phyloP scores from a whole-genome alignment of 345 rosid genomes.

The Gossypium stocksii region DNA sequence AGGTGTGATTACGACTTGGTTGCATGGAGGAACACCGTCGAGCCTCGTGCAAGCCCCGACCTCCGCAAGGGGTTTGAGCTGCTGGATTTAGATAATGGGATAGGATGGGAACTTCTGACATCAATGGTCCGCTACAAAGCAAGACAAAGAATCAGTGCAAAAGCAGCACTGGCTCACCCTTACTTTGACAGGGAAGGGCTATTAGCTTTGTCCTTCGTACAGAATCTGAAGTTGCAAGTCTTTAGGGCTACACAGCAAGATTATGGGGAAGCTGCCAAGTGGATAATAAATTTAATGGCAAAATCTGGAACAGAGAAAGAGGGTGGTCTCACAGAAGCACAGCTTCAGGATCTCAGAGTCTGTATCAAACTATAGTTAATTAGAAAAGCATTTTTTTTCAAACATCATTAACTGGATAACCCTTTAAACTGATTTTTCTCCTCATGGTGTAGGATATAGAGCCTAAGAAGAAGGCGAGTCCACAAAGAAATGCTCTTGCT shows the following conservation, averaged over 20 bases:
- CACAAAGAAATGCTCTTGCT: constrained; percentile 48
- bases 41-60: constrained; percentile 80
- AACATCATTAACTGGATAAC: background rate
- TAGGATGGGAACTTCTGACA: constrained; percentile 91
- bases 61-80: constrained; percentile 72
- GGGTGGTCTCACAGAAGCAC: constrained; percentile 95
- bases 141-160: constrained; percentile 80
- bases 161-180: constrained; percentile 84
- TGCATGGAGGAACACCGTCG: constrained; percentile 75
- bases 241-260: constrained; percentile 88
- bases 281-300: constrained; percentile 83
- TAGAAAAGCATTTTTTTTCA: background rate
- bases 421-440: background rate
- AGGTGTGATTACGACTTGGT: constrained; percentile 82
- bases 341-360: constrained; percentile 67
- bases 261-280: constrained; percentile 71
- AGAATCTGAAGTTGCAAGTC: constrained; percentile 65
- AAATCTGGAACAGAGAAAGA: constrained; percentile 64
- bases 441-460: constrained; percentile 45
- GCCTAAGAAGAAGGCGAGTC: constrained; percentile 58
- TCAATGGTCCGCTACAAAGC: constrained; percentile 95
- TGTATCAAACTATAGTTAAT: constrained; percentile 21
- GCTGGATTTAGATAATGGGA: constrained; percentile 75
- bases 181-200: constrained; percentile 78
- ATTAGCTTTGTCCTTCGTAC: constrained; percentile 74